Conservation (phyloP, 2,329 filamentous ascomycete species). For the Pyricularia sp. region DNA sequence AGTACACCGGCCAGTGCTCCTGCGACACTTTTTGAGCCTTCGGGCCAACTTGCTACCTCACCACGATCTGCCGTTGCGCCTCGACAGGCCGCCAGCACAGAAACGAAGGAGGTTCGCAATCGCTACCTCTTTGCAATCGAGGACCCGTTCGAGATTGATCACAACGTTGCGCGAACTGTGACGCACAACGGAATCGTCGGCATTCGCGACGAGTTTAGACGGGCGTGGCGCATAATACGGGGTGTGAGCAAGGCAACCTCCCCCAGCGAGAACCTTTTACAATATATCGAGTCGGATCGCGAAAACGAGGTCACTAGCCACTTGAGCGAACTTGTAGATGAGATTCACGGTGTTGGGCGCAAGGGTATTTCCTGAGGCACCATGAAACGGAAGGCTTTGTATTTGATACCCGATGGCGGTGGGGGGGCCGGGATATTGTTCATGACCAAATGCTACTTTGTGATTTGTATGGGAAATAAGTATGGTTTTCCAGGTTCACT, state of each 20-base stretch:
- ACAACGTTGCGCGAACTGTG: conserved; percentile 83
- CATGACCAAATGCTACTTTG: neutral
- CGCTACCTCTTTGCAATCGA: conserved; percentile 85
- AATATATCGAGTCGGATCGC: conserved; percentile 33
- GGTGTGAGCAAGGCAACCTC: conserved; percentile 30
- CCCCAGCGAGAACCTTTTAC: conserved; percentile 38
- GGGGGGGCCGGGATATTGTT: no score
- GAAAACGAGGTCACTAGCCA: conserved; percentile 22
- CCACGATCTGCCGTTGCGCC: conserved; percentile 9
- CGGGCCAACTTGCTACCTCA: conserved; percentile 4
- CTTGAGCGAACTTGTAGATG: conserved; percentile 28
- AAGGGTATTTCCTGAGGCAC: neutral
- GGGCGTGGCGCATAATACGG: conserved; percentile 65
- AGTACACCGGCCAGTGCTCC: conserved; percentile 8
- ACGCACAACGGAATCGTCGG: conserved; percentile 73
- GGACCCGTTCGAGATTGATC: conserved; percentile 80
- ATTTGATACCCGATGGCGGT: neutral
- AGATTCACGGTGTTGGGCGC: conserved; percentile 24
- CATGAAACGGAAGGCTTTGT: neutral
- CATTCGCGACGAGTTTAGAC: conserved; percentile 76
- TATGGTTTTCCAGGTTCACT: neutral
- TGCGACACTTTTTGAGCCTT: neutral
- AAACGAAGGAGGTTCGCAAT: conserved; percentile 62
- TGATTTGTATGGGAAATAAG: neutral
- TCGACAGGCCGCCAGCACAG: conserved; percentile 14